A percentile compares a stretch with the other conserved stretches of the same genome.
phyloP scores from a whole-genome alignment of 176 grass and related monocot species.

The Phragmites australis region DNA sequence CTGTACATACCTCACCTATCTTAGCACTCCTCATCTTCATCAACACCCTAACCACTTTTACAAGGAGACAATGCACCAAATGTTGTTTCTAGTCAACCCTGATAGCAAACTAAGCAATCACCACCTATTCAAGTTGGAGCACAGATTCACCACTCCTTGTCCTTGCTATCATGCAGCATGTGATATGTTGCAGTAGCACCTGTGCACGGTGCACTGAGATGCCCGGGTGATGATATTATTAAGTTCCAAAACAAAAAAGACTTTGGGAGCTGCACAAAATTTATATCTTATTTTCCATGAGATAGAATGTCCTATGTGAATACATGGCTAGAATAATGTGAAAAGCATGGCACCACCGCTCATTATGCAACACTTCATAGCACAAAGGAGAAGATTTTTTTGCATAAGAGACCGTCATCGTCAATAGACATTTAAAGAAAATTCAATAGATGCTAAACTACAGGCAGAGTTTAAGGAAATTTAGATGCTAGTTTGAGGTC shows the following conservation, averaged over 20 bases:
- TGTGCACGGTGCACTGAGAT: not conserved
- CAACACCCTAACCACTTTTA: not conserved
- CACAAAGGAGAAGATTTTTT: not conserved
- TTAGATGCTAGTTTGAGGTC: not conserved
- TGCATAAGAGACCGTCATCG: constrained; percentile 11
- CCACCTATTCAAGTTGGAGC: constrained; percentile 20
- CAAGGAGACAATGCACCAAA: not conserved
- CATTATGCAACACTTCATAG: constrained; percentile 15
- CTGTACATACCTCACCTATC: not conserved
- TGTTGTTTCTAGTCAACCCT: not conserved
- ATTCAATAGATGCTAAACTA: constrained; percentile 10
- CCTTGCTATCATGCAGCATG: not conserved
- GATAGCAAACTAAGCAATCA: constrained; percentile 1
- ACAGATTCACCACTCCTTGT: constrained; percentile 14
- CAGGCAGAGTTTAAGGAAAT: constrained; percentile 24
- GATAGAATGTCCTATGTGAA: not conserved
- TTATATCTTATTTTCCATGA: not conserved
- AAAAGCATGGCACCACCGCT: not conserved
- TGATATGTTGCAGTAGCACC: not conserved
- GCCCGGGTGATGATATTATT: constrained; percentile 4
- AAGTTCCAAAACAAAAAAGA: not conserved
- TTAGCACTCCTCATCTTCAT: not conserved
- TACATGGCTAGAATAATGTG: constrained; percentile 13
- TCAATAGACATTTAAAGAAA: constrained; percentile 15
- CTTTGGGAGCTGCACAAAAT: not conserved